A percentile compares a stretch with the other conserved stretches of the same genome.
Evolutionary conservation across 352 stramenopile genomes (phyloP).

Genomic region (Pilasporangium apinafurcum): DNA sequence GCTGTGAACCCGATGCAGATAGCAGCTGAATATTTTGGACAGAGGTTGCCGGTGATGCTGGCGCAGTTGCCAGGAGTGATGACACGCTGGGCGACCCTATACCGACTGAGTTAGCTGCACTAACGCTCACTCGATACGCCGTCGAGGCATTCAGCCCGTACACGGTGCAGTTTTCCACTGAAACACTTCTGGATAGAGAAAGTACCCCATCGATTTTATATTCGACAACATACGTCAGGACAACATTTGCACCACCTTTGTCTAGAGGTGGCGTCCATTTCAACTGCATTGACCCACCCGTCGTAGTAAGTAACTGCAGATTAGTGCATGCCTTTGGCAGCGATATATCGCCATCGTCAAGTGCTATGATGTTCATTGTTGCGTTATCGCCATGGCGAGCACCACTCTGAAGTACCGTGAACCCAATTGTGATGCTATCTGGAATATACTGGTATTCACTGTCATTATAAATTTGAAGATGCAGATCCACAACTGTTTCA

Average conservation of each 20-base stretch:
- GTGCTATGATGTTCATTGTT: slow-evolving; percentile 21
- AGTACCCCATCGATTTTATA: slow-evolving; percentile 6
- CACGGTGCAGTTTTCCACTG: slow-evolving; percentile 8
- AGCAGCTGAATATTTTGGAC: slow-evolving; percentile 24
- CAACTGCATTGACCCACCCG: slow-evolving; percentile 33
- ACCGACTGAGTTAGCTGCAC: slow-evolving; percentile 23
- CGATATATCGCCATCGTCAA: slow-evolving; percentile 53
- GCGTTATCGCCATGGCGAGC: slow-evolving; percentile 11
- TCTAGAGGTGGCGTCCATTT: slow-evolving; percentile 35
- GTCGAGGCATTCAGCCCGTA: slow-evolving; percentile 46
- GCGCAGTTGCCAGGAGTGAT: slow-evolving; percentile 17
- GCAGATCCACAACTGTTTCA: slow-evolving; percentile 8
- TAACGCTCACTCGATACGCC: slow-evolving; percentile 28
- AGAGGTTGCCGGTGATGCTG: slow-evolving; percentile 14
- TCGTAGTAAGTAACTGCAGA: slow-evolving; percentile 13
- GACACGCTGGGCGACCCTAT: slow-evolving; percentile 10
- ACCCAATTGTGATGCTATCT: slow-evolving; percentile 29
- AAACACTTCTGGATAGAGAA: background rate
- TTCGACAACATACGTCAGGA: slow-evolving; percentile 21
- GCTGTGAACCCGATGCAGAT: slow-evolving; percentile 23
- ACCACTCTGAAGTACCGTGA: slow-evolving; percentile 31
- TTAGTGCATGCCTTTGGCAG: slow-evolving; percentile 29
- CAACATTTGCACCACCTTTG: slow-evolving; percentile 17
- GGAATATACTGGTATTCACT: slow-evolving; percentile 25
- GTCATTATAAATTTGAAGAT: slow-evolving; percentile 30